phyloP scores from a whole-genome alignment of 441 rosid species.

The Manihot esculenta region DNA sequence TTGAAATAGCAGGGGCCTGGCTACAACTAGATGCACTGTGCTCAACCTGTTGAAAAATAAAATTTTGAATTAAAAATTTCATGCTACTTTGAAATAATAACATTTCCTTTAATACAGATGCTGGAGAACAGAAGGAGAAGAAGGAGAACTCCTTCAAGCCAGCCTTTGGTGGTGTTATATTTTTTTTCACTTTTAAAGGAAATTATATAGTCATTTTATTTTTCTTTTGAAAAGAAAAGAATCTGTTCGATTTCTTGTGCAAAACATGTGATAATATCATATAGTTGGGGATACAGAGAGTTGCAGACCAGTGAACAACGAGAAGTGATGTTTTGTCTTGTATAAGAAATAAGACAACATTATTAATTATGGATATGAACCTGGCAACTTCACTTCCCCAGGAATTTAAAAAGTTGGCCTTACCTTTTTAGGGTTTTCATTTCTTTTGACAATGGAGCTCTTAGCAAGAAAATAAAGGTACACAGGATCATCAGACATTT shows the following conservation, averaged over 20 bases:
- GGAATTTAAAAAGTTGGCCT: neutral
- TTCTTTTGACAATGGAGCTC: constrained; percentile 5
- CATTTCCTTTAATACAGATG: too few relatives aligned
- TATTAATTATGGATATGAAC: neutral
- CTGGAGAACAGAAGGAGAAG: too few relatives aligned
- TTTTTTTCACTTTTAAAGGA: too few relatives aligned
- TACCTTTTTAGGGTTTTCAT: constrained; percentile 17
- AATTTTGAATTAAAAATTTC: too few relatives aligned
- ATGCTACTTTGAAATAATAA: too few relatives aligned
- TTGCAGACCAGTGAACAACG: neutral
- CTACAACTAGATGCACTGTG: neutral
- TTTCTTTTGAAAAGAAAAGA: too few relatives aligned
- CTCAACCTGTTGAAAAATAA: neutral
- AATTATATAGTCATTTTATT: too few relatives aligned
- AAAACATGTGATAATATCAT: too few relatives aligned
- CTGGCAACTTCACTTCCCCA: constrained; percentile 13
- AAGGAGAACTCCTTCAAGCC: too few relatives aligned
- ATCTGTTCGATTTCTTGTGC: too few relatives aligned
- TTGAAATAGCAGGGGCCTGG: constrained; percentile 11
- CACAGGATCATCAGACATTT: neutral
- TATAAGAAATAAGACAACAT: neutral
- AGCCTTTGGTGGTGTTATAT: too few relatives aligned
- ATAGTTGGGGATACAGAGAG: too few relatives aligned
- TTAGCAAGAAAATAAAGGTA: neutral
- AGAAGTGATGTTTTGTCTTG: neutral